phyloP scores from a whole-genome alignment of 805 yeast species.

The Sungouiella thailandica region DNA sequence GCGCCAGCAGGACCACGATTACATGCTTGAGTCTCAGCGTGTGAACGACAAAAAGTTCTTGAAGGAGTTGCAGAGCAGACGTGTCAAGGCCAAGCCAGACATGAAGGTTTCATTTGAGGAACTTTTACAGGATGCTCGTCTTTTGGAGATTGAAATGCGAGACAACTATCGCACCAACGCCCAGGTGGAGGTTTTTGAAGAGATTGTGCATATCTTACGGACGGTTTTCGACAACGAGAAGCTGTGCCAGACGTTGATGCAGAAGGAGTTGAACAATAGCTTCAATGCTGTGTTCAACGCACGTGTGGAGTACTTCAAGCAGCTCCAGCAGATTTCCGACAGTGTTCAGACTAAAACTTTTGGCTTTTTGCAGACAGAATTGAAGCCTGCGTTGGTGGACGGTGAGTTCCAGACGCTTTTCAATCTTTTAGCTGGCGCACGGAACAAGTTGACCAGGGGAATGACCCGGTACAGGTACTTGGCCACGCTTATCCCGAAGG shows the following conservation, averaged over 20 bases:
- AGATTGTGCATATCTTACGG: conserved; percentile 20
- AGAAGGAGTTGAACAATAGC: conserved; percentile 45
- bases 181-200: conserved; percentile 17
- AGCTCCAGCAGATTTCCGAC: conserved; percentile 83
- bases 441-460: conserved; percentile 22
- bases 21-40: conserved; percentile 19
- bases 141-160: conserved; percentile 21
- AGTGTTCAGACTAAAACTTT: conserved; percentile 44
- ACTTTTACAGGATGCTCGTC: conserved; percentile 12
- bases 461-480: conserved; percentile 34
- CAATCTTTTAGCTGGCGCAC: conserved; percentile 5
- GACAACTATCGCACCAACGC: conserved; percentile 16
- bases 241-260: conserved; percentile 33
- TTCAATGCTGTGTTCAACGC: conserved; percentile 68
- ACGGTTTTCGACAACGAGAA: conserved; percentile 40
- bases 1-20: conserved; percentile 13
- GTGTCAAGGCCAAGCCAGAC: conserved; percentile 24
- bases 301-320: conserved; percentile 77
- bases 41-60: conserved; percentile 24
- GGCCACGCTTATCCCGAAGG: conserved; percentile 17
- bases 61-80: conserved; percentile 15
- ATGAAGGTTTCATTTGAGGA: conserved; percentile 32
- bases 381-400: conserved; percentile 2
- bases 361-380: conserved; percentile 5
- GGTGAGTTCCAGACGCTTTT: conserved; percentile 3